Evolutionary conservation across 192 early-diverging fungal genomes (phyloP), one percentile per base, ranked within the genome.

Genomic region (Coemansia biformis): DNA sequence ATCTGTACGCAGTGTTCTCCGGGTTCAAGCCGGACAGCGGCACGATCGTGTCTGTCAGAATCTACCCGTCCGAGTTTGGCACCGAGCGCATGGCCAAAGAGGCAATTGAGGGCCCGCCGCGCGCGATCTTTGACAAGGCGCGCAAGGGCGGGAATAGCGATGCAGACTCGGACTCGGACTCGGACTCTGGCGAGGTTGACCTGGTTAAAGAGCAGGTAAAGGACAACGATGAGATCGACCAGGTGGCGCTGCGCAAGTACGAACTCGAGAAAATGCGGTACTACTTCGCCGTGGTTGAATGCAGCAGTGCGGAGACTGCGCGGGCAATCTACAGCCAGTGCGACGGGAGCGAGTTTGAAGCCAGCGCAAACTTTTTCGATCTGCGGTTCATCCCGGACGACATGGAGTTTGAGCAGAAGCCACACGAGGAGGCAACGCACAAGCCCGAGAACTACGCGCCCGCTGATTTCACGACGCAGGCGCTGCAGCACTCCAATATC

Each of bases 281-380:
- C 64, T 98, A 89, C 63, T 98, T 92, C 63, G 93, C 90, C 1
- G 85, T 98, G n/a, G 79, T 91, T 16, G 92, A 93, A 54, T 96
- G 89, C 54, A 91, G 95, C 71, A 80, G 80, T 24, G 73, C 91
- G 2, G 77, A 75, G 39, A 96, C 91, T 1, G 91, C 96, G 18
- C 70, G 75, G 46, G 71, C 80, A 5, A 88, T 98, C 32, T 89
- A 85, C 46, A 57, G 80, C 14, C 65, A 79, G 32, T 95, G 92
- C 57, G 96, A 98, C 64, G 91, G 91, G 8, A 75, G 86, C 13
- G 96, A 98, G 68, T 95, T 84, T 49, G 96, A 98, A 60, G 78
- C 77, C 29, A 86, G 82, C 24, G 83, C 90, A 31, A 96, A 94
- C 72, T 87, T 92, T 48, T 90, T 98, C 55, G 92, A 98, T 65